Conservation (phyloP, 2,329 filamentous ascomycete species). For the Alternaria solani region DNA sequence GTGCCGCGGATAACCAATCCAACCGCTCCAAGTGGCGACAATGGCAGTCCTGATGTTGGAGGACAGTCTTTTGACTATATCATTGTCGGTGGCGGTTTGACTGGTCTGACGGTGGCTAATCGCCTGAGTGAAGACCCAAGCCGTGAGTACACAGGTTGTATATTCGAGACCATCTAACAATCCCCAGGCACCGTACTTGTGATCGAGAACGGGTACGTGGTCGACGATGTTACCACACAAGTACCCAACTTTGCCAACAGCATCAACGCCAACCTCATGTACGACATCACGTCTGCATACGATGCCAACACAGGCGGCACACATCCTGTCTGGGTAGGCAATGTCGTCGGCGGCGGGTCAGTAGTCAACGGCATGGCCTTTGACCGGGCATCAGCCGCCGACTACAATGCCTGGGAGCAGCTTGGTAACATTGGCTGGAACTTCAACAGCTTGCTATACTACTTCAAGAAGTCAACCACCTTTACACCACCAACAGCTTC, state of each 20-base stretch:
- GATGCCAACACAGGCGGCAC: slow-evolving; percentile 24
- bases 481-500: slow-evolving; percentile 29
- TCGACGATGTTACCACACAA: slow-evolving; percentile 33
- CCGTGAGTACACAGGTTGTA: slow-evolving; percentile 15
- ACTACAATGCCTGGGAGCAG: slow-evolving; percentile 63
- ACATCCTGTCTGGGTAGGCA: slow-evolving; percentile 29
- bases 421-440: slow-evolving; percentile 63
- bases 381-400: slow-evolving; percentile 45
- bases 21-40: slow-evolving; percentile 1
- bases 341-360: slow-evolving; percentile 48
- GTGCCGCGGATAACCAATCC: slow-evolving; percentile 18
- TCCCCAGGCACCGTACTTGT: slow-evolving; percentile 37
- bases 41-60: slow-evolving; percentile 22
- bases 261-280: slow-evolving; percentile 33
- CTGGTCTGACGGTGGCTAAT: slow-evolving; percentile 42
- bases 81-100: slow-evolving; percentile 42
- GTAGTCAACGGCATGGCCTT: slow-evolving; percentile 53
- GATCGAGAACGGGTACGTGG: slow-evolving; percentile 36
- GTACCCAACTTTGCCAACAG: slow-evolving; percentile 33
- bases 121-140: slow-evolving; percentile 39
- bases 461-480: slow-evolving; percentile 44
- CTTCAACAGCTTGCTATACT: slow-evolving; percentile 38
- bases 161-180: neutral
- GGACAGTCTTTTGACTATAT: slow-evolving; percentile 43
- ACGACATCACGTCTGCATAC: slow-evolving; percentile 36